Evolutionary conservation across 73 alveolate genomes (phyloP), one percentile per base, ranked within the genome.

Genomic region (Tetrahymena borealis): DNA sequence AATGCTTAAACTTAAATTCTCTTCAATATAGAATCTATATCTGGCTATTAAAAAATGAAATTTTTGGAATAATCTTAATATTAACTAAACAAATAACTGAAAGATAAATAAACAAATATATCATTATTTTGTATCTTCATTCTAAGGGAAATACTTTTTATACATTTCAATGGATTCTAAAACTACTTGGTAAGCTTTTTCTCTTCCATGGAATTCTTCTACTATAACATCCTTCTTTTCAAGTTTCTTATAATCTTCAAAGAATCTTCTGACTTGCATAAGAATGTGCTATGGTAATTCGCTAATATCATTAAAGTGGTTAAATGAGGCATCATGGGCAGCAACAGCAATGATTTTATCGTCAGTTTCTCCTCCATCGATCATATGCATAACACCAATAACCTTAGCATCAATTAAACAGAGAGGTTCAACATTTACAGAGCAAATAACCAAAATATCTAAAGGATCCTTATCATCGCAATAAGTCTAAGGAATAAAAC

Each of bases 401-500:
- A 93, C 95, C 33, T 90, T 39, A 16, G 95, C 92, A 28, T 93
- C 93, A 15, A 93, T 91, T 38, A 93, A 38, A 90, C 94, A 93
- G 85, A 93, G 79, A 18, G 96, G 96, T 41, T 91, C 96, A 28
- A 93, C 94, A 32, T 43, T 91, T 31, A 91, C 94, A 15, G 94
- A 91, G 35, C 94, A 91, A 32, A 93, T 38, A 16, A 93, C 96
- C 33, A 93, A 78, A 78, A 93, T 91, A 78, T 93, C 96, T 40
- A 94, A 91, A 36, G 96, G 96, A 90, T 94, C 96, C 11, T 78
- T 7, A 36, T 94, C 96, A 78, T 94, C 96, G 39, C 96, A 91
- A 60, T 91, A 91, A 1, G 96, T 94, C 36, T 91, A 85, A 4
- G 96, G 96, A 33, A 94, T 94, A 38, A 94, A 94, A 40, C 96